phyloP scores from a whole-genome alignment of 192 early-diverging fungal species.

The Paraglomus brasilianum region DNA sequence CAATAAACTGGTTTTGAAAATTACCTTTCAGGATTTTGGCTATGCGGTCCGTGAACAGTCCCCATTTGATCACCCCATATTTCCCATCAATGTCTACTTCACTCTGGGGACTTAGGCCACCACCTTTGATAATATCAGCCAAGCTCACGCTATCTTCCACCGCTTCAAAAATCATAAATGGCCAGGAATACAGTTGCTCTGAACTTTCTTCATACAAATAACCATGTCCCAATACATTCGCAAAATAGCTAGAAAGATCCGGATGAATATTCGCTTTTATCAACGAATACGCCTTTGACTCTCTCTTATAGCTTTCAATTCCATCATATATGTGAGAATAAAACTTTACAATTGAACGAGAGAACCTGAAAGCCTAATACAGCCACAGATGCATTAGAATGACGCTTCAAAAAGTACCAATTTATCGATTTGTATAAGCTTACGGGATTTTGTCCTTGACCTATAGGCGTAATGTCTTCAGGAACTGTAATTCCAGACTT shows the following conservation, averaged over 20 bases:
- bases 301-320: conserved; percentile 19
- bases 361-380: conserved; percentile 34
- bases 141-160: neutral
- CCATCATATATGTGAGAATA: conserved; percentile 39
- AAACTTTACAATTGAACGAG: conserved; percentile 36
- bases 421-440: neutral
- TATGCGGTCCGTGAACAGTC: neutral
- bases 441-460: conserved; percentile 24
- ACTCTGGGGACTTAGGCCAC: neutral
- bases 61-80: too few species aligned
- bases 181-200: conserved; percentile 34
- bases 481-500: neutral
- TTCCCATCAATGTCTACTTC: neutral
- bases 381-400: neutral
- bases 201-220: conserved; percentile 21
- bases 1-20: neutral
- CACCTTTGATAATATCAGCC: neutral
- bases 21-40: conserved; percentile 5
- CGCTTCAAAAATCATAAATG: conserved; percentile 34
- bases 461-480: neutral
- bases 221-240: conserved; percentile 36
- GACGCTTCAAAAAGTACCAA: neutral
- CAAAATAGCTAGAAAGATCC: neutral
- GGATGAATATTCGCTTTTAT: neutral
- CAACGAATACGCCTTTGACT: conserved; percentile 30